These are phyloP conservation scores for Mycena haematopus DNA, from an alignment of 768 basidiomycete genomes.

Conservation along the genomic window DNA sequence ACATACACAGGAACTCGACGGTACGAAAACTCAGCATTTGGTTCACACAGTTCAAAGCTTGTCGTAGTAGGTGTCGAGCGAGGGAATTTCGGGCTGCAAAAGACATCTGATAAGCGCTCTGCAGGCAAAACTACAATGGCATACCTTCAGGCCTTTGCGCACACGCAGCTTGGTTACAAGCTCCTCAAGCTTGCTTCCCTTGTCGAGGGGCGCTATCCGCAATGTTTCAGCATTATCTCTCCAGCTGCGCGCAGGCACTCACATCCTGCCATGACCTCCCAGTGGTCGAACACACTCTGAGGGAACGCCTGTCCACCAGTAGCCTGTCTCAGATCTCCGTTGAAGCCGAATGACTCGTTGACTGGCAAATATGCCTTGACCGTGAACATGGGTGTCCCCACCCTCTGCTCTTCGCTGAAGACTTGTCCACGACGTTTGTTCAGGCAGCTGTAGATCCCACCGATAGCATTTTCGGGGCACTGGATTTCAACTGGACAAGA, in stretches of 20 bases:
- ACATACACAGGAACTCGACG: constrained; percentile 9
- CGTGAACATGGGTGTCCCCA: constrained; percentile 99
- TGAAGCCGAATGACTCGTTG: constrained; percentile 95
- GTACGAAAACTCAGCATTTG: constrained; percentile 18
- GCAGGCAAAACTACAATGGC: constrained; percentile 15
- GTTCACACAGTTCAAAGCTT: constrained; percentile 64
- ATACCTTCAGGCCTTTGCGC: constrained; percentile 94
- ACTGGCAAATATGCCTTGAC: constrained; percentile 97
- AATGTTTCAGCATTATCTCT: constrained; percentile 14
- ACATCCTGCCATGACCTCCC: constrained; percentile 86
- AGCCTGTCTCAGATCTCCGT: constrained; percentile 61
- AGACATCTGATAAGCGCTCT: constrained; percentile 18
- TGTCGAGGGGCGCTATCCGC: constrained; percentile 73
- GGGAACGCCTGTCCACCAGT: constrained; percentile 85
- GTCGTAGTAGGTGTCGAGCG: constrained; percentile 92
- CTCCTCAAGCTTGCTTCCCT: constrained; percentile 89
- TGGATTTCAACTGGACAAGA: constrained; percentile 84
- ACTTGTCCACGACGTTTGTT: constrained; percentile 99
- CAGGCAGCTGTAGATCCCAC: constrained; percentile 91
- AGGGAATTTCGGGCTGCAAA: constrained; percentile 80
- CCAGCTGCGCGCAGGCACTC: constrained; percentile 37
- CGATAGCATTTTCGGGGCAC: constrained; percentile 95
- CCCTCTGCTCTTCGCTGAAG: constrained; percentile 94
- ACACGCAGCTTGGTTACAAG: constrained; percentile 81
- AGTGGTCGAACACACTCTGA: constrained; percentile 92